Evolutionary conservation across 176 grass and related monocot species (phyloP).

Genomic region (Oryza glumipatula): DNA sequence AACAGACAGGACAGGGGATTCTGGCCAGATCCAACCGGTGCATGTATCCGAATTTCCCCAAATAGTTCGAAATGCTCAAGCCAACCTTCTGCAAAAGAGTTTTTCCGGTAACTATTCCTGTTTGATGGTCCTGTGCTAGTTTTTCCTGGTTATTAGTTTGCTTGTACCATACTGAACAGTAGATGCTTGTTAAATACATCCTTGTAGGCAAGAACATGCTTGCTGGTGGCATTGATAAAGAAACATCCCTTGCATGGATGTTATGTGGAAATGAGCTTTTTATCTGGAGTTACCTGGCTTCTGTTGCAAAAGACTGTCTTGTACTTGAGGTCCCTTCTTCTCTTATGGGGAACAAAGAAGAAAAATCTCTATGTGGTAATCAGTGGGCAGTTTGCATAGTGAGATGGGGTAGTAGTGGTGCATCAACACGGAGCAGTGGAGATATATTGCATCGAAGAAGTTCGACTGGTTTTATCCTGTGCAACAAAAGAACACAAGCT

Average conservation of each 20-base stretch:
- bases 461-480: constrained; percentile 75
- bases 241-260: constrained; percentile 86
- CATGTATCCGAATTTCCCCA: constrained; percentile 79
- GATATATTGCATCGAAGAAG: constrained; percentile 53
- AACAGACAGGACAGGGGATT: constrained; percentile 53
- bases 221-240: constrained; percentile 82
- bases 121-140: background rate
- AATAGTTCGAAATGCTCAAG: constrained; percentile 84
- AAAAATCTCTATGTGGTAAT: constrained; percentile 40
- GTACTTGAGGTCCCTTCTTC: constrained; percentile 74
- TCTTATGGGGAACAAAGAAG: constrained; percentile 45
- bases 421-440: constrained; percentile 42
- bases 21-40: constrained; percentile 76
- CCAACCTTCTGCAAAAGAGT: constrained; percentile 63
- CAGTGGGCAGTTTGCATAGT: constrained; percentile 79
- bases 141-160: background rate
- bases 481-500: constrained; percentile 64
- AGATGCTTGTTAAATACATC: constrained; percentile 13
- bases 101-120: constrained; percentile 45
- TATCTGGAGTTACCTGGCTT: constrained; percentile 83
- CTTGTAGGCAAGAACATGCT: constrained; percentile 67
- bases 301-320: constrained; percentile 74
- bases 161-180: constrained; percentile 40
- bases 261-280: constrained; percentile 82
- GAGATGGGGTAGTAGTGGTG: constrained; percentile 49